Conservation (phyloP, 441 rosid species). For the Bruguiera hainesii region DNA sequence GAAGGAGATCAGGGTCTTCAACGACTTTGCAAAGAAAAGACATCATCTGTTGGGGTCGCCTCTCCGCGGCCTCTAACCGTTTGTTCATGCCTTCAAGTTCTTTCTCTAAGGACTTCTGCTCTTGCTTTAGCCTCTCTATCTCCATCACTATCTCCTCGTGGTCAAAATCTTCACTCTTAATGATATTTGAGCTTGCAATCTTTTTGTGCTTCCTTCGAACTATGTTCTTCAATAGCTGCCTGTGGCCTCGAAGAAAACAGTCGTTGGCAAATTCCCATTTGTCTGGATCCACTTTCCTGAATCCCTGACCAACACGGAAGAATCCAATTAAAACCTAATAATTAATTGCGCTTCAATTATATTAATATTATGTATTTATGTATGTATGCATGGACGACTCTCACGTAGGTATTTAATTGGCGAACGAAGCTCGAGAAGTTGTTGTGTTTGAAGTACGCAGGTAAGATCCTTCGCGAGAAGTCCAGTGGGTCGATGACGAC, state of each 20-base stretch:
- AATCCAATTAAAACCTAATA: background rate
- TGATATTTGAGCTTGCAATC: conserved; percentile 10
- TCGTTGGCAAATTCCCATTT: conserved; percentile 87
- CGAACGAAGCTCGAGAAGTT: conserved; percentile 89
- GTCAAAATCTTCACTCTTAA: conserved; percentile 42
- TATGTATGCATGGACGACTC: conserved; percentile 3
- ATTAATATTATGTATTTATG: too few species aligned
- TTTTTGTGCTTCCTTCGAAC: conserved; percentile 54
- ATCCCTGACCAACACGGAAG: conserved; percentile 50
- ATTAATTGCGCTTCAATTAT: too few species aligned
- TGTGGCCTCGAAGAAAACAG: conserved; percentile 67
- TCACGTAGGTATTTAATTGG: conserved; percentile 76
- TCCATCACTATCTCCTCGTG: conserved; percentile 64
- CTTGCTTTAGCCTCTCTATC: conserved; percentile 70
- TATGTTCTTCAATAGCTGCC: conserved; percentile 59
- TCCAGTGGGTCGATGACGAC: conserved; percentile 68
- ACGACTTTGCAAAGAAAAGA: conserved; percentile 67
- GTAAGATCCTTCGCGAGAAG: conserved; percentile 65
- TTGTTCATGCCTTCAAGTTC: conserved; percentile 66
- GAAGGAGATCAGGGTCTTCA: conserved; percentile 73
- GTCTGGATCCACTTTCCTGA: conserved; percentile 77
- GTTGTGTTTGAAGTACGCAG: conserved; percentile 79
- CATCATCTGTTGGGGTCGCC: conserved; percentile 83
- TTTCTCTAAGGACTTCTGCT: conserved; percentile 53
- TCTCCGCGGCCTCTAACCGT: conserved; percentile 71